Evolutionary conservation across 768 basidiomycete genomes (phyloP).

Genomic region (Tylopilus vinaceipallidus): DNA sequence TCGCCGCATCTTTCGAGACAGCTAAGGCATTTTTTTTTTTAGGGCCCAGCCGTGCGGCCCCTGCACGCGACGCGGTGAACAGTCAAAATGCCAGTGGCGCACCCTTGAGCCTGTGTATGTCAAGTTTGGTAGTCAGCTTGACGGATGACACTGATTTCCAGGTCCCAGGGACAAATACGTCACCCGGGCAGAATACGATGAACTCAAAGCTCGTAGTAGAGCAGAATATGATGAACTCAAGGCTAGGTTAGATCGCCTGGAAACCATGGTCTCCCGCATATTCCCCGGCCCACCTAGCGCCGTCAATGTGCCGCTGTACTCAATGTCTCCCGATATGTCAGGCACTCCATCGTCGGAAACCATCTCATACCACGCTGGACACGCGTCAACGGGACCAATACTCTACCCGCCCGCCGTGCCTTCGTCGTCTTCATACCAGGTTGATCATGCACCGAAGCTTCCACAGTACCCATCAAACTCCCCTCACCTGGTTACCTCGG

Average conservation of each 20-base stretch:
- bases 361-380: slow-evolving; percentile 28
- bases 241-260: slow-evolving; percentile 59
- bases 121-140: neutral
- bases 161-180: slow-evolving; percentile 73
- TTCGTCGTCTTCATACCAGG: slow-evolving; percentile 24
- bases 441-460: slow-evolving; percentile 24
- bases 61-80: slow-evolving; percentile 77
- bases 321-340: slow-evolving; percentile 31
- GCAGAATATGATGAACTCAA: slow-evolving; percentile 55
- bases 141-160: slow-evolving; percentile 11
- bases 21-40: slow-evolving; percentile 26
- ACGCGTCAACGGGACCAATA: slow-evolving; percentile 25
- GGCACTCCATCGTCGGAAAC: slow-evolving; percentile 25
- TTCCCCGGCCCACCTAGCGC: slow-evolving; percentile 29
- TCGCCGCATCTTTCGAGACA: neutral
- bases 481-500: slow-evolving; percentile 26
- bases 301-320: slow-evolving; percentile 29
- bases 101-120: slow-evolving; percentile 78
- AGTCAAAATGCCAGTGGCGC: slow-evolving; percentile 80
- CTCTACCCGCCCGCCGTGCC: slow-evolving; percentile 23
- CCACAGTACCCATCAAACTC: slow-evolving; percentile 28
- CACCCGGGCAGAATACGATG: slow-evolving; percentile 73
- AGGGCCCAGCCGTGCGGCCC: slow-evolving; percentile 82
- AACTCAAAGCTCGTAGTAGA: slow-evolving; percentile 54
- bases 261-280: slow-evolving; percentile 47